Conservation (phyloP, 2,329 filamentous ascomycete species). For the Celoporthe dispersa region DNA sequence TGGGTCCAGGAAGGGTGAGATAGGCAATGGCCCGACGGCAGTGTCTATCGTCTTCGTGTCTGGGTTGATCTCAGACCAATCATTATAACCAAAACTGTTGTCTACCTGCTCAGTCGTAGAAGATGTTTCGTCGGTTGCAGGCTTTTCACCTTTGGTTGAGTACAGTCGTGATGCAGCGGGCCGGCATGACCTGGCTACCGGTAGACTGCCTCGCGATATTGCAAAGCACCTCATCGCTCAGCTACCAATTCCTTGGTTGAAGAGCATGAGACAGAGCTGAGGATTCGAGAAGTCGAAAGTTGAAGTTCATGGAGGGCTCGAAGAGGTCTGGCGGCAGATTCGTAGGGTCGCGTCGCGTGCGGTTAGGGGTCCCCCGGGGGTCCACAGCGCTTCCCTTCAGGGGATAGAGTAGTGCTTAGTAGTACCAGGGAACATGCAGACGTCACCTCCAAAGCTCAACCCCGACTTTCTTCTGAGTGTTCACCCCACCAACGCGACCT, state of each 20-base stretch:
- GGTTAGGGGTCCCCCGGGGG: slow-evolving; percentile 4
- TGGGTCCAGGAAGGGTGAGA: slow-evolving; percentile 60
- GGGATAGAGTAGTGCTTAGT: background rate
- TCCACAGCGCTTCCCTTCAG: slow-evolving; percentile 6
- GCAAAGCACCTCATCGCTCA: slow-evolving; percentile 17
- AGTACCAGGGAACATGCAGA: slow-evolving; percentile 9
- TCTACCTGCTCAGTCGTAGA: background rate
- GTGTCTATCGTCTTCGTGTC: slow-evolving; percentile 51
- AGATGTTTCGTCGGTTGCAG: background rate
- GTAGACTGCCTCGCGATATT: slow-evolving; percentile 11
- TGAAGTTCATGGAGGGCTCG: background rate
- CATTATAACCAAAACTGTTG: background rate
- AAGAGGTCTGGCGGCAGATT: background rate
- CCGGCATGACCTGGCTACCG: slow-evolving; percentile 3
- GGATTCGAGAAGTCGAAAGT: background rate
- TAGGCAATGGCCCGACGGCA: slow-evolving; percentile 50
- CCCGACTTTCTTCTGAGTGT: slow-evolving; percentile 5
- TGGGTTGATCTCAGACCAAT: slow-evolving; percentile 40
- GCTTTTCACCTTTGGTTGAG: slow-evolving; percentile 15
- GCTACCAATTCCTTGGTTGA: background rate
- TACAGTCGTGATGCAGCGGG: slow-evolving; percentile 1
- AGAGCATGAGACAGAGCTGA: background rate
- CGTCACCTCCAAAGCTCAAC: slow-evolving; percentile 20
- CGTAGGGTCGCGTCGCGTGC: slow-evolving; percentile 6
- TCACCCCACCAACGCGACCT: background rate